A percentile compares a stretch with the other conserved stretches of the same genome.
Conservation (phyloP, 805 yeast genomes). For the Candida cerambycidarum region DNA sequence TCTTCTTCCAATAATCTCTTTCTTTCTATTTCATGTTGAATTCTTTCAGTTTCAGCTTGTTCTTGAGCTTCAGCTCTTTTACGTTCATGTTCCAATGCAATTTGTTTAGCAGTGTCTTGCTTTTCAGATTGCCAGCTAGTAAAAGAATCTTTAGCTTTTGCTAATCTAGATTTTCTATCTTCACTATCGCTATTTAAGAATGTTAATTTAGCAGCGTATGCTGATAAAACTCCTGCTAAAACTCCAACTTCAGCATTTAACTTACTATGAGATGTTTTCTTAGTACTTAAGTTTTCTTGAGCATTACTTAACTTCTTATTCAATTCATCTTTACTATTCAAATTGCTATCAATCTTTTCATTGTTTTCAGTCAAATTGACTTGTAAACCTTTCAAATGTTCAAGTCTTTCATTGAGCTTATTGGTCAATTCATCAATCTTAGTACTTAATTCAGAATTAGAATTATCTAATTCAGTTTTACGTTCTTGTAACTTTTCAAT, state of each 20-base stretch:
- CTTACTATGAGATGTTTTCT: conserved; percentile 36
- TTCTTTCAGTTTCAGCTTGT: conserved; percentile 31
- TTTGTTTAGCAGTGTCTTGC: conserved; percentile 40
- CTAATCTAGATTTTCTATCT: conserved; percentile 33
- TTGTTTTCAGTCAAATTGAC: conserved; percentile 30
- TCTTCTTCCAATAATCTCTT: conserved; percentile 34
- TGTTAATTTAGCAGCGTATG: conserved; percentile 44
- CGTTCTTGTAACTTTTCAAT: conserved; percentile 46
- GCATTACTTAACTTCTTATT: conserved; percentile 36
- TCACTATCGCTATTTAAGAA: conserved; percentile 39
- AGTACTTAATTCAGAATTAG: conserved; percentile 36
- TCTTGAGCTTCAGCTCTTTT: conserved; percentile 44
- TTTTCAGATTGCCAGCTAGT: conserved; percentile 47
- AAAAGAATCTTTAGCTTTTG: conserved; percentile 41
- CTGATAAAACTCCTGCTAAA: conserved; percentile 42
- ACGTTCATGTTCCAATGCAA: conserved; percentile 34
- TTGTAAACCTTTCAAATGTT: conserved; percentile 32
- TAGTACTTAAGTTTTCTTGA: conserved; percentile 35
- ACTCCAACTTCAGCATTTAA: conserved; percentile 45
- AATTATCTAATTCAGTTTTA: conserved; percentile 40
- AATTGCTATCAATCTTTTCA: conserved; percentile 26
- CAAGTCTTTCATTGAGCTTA: conserved; percentile 40
- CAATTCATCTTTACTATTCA: conserved; percentile 41
- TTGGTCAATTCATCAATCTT: conserved; percentile 44
- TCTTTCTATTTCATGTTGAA: conserved; percentile 34